A percentile compares a stretch with the other conserved stretches of the same genome.
Conservation (phyloP, 2,329 filamentous ascomycete genomes). For the Fusarium sp. region DNA sequence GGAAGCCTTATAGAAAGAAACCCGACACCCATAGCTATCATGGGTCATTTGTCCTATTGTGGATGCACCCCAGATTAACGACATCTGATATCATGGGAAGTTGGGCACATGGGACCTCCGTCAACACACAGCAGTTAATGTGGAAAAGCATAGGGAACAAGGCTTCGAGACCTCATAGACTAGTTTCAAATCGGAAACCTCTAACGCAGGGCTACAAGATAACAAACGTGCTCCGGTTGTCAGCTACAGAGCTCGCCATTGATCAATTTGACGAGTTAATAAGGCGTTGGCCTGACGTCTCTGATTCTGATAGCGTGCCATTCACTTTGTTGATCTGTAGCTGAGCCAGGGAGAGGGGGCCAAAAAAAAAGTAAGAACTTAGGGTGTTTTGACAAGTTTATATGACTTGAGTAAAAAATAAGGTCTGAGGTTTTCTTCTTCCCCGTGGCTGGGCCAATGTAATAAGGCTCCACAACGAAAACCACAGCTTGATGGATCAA, state of each 20-base stretch:
- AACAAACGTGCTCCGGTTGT: background rate
- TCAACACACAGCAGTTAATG: slow-evolving; percentile 7
- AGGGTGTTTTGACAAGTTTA: background rate
- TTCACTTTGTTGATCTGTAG: slow-evolving; percentile 18
- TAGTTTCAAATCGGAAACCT: background rate
- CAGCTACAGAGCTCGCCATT: slow-evolving; percentile 18
- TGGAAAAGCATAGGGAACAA: background rate
- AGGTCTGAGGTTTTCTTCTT: background rate
- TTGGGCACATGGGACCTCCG: slow-evolving; percentile 9
- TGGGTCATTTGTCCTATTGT: slow-evolving; percentile 19
- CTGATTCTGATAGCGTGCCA: background rate
- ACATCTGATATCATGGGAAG: slow-evolving; percentile 18
- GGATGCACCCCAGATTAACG: slow-evolving; percentile 39
- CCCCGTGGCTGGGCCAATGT: slow-evolving; percentile 18
- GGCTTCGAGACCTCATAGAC: background rate
- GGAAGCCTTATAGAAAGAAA: background rate
- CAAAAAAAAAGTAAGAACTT: background rate
- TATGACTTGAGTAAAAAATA: background rate
- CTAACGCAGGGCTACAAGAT: background rate
- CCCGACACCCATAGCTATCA: background rate
- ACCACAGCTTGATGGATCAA: slow-evolving; percentile 24
- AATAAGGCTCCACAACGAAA: slow-evolving; percentile 29
- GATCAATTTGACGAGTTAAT: slow-evolving; percentile 12
- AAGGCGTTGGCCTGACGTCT: background rate
- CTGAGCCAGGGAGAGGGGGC: slow-evolving; percentile 16